A percentile compares a stretch with the other conserved stretches of the same genome.
These are phyloP conservation scores for Pythium coloratum DNA, from an alignment of 352 stramenopile species.

Conservation along the genomic window DNA sequence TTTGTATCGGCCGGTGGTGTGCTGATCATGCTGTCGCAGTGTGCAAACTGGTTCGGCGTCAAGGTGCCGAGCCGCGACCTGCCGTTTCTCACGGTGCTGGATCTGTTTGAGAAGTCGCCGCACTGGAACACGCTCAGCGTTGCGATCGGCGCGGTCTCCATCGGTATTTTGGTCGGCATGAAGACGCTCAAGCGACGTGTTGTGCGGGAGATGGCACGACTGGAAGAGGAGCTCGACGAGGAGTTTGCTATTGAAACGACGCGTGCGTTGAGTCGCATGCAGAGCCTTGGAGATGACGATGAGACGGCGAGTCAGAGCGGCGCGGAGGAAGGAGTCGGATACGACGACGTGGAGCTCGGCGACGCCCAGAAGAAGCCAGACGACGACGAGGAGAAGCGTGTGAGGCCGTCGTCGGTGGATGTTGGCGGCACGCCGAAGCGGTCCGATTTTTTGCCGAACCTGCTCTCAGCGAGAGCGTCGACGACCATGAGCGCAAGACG, in stretches of 20 bases:
- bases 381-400: constrained; percentile 5
- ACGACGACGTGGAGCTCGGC: constrained; percentile 31
- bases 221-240: constrained; percentile 42
- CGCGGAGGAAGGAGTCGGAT: constrained; percentile 3
- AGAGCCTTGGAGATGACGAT: constrained; percentile 27
- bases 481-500: constrained; percentile 22
- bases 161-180: constrained; percentile 56
- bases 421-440: constrained; percentile 11
- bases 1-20: constrained; percentile 90
- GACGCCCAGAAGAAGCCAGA: constrained; percentile 7
- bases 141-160: constrained; percentile 52
- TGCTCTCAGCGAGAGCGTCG: constrained; percentile 22
- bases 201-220: constrained; percentile 37
- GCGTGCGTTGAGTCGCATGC: constrained; percentile 28
- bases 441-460: constrained; percentile 12
- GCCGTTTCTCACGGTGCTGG: constrained; percentile 59
- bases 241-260: constrained; percentile 52
- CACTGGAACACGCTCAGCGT: constrained; percentile 77
- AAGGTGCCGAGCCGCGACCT: constrained; percentile 48
- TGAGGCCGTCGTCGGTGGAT: constrained; percentile 9
- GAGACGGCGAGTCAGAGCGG: constrained; percentile 23
- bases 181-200: constrained; percentile 44
- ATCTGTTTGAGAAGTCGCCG: constrained; percentile 55
- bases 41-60: constrained; percentile 85
- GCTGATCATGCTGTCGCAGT: constrained; percentile 91